Percentiles rank a stretch among this genome's conserved stretches.
phyloP scores from a whole-genome alignment of 2,329 filamentous ascomycete genomes.

The Botryosphaeria dothidea region DNA sequence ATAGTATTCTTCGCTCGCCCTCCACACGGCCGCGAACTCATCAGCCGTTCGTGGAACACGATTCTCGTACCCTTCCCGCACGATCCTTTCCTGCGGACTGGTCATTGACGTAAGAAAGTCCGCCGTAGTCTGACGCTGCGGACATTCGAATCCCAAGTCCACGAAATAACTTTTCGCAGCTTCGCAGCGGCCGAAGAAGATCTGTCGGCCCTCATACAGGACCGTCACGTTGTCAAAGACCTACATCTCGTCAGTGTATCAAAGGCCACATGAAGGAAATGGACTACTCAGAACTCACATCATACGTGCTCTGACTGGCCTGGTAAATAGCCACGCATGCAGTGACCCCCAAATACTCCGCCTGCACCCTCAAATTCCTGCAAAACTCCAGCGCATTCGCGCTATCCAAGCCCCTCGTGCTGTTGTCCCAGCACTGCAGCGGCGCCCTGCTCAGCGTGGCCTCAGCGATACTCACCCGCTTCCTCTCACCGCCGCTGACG shows the following conservation, averaged over 20 bases:
- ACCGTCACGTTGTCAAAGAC: slow-evolving; percentile 41
- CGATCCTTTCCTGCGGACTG: slow-evolving; percentile 49
- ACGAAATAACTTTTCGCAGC: slow-evolving; percentile 66
- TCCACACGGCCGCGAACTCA: not conserved
- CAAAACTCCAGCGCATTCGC: slow-evolving; percentile 71
- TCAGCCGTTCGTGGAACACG: not conserved
- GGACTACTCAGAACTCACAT: too few relatives aligned
- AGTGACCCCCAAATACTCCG: not conserved
- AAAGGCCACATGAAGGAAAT: not conserved
- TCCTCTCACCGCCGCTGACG: slow-evolving; percentile 70
- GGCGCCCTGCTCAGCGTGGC: slow-evolving; percentile 61
- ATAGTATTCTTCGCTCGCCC: too few relatives aligned
- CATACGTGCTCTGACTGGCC: not conserved
- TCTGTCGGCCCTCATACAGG: slow-evolving; percentile 42
- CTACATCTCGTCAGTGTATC: not conserved
- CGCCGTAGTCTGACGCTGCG: slow-evolving; percentile 65
- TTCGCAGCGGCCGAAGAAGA: slow-evolving; percentile 63
- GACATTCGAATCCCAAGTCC: slow-evolving; percentile 67
- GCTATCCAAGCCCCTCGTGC: slow-evolving; percentile 68
- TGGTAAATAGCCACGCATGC: not conserved
- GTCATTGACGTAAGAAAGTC: slow-evolving; percentile 72
- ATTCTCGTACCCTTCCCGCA: slow-evolving; percentile 53
- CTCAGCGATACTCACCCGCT: slow-evolving; percentile 76
- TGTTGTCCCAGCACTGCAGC: slow-evolving; percentile 71
- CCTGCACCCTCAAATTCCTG: slow-evolving; percentile 35